Conservation (phyloP, 2,329 filamentous ascomycete genomes). For the Fusarium scirpi region DNA sequence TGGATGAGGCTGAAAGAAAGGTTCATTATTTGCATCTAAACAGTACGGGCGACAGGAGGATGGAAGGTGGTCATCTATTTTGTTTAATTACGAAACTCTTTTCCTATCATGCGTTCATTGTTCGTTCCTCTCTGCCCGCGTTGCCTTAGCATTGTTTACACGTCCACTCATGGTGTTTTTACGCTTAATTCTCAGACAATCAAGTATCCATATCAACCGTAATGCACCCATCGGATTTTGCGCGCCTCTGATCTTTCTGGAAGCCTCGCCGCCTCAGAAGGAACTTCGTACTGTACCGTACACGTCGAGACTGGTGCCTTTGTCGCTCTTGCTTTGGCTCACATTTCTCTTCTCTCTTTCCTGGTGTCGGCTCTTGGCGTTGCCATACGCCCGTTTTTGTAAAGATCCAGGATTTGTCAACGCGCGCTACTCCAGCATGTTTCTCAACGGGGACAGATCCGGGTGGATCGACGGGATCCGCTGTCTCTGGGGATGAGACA, state of each 20-base stretch:
- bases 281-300: not conserved
- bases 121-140: conserved; percentile 10
- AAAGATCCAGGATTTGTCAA: not conserved
- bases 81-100: conserved; percentile 64
- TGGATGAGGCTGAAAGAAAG: conserved; percentile 36
- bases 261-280: not conserved
- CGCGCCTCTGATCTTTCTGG: not conserved
- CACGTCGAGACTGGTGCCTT: conserved; percentile 11
- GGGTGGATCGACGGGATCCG: not conserved
- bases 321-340: conserved; percentile 6
- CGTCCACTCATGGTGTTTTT: conserved; percentile 21
- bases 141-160: conserved; percentile 30
- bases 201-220: conserved; percentile 6
- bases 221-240: conserved; percentile 8
- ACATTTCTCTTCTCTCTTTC: conserved; percentile 1
- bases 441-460: conserved; percentile 12
- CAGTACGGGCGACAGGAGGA: conserved; percentile 47
- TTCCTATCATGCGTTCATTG: conserved; percentile 42
- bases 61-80: conserved; percentile 61
- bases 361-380: not conserved
- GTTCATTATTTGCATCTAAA: conserved; percentile 50
- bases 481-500: conserved; percentile 23
- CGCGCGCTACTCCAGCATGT: conserved; percentile 8
- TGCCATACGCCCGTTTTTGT: conserved; percentile 1
- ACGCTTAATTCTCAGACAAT: conserved; percentile 14